A percentile compares a stretch with the other conserved stretches of the same genome.
Conservation (phyloP, 257 asterid species). For the Solanum tarijense region DNA sequence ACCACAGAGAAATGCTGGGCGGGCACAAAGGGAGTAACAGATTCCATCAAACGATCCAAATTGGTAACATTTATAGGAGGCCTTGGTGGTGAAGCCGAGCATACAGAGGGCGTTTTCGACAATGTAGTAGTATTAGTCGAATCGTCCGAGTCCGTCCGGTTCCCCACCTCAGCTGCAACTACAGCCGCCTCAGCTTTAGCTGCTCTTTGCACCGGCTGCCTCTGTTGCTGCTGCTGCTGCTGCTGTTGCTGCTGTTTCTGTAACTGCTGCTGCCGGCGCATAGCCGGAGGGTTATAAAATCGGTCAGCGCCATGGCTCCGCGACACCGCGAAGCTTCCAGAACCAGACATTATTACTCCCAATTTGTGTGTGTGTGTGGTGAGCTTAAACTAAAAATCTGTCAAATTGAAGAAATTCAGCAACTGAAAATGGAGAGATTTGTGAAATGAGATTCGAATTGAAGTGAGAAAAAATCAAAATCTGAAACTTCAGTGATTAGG, state of each 20-base stretch:
- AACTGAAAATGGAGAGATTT: conserved; percentile 11
- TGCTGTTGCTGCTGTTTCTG: conserved; percentile 22
- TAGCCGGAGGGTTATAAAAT: conserved; percentile 46
- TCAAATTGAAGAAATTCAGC: neutral
- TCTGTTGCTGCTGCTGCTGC: conserved; percentile 15
- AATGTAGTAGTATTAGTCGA: conserved; percentile 34
- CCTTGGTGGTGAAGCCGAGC: conserved; percentile 18
- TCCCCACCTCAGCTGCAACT: conserved; percentile 13
- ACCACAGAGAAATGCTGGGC: conserved; percentile 52
- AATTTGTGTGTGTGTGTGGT: neutral
- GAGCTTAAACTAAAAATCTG: neutral
- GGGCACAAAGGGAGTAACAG: conserved; percentile 45
- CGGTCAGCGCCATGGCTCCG: conserved; percentile 47
- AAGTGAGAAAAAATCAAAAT: neutral
- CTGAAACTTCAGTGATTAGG: conserved; percentile 21
- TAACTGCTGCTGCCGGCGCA: conserved; percentile 41
- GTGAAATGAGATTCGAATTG: neutral
- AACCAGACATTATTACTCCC: conserved; percentile 43
- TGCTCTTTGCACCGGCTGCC: conserved; percentile 20
- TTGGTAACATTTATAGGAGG: conserved; percentile 27
- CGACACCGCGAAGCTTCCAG: conserved; percentile 52
- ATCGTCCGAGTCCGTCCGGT: conserved; percentile 21
- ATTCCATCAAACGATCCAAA: conserved; percentile 60
- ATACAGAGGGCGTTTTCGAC: conserved; percentile 23
- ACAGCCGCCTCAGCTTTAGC: conserved; percentile 14